Evolutionary conservation across 2,329 filamentous ascomycete genomes (phyloP), one percentile per base, ranked within the genome.

Genomic region (Sodiomyces alkalinus): DNA sequence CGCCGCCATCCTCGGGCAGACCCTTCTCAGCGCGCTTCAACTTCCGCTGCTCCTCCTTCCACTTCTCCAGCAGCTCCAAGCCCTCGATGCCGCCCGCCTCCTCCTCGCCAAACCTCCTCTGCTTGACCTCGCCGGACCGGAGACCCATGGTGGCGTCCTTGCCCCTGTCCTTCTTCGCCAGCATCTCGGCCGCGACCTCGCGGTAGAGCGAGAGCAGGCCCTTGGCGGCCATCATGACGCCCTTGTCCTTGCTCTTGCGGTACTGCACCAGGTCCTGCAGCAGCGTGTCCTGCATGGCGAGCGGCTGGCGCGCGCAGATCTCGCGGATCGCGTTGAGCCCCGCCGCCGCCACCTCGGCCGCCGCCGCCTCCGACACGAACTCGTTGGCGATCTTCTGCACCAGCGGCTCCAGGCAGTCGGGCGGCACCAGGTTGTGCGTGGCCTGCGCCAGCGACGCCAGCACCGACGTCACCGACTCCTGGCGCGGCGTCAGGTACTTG

Each of bases 201-300:
- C 90, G 68, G 59, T 92, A 98, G 5, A 98, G 63, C 15, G 82
- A 83, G 22, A 98, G 62, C 6, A 98, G 61, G 38, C 90, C 87
- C 51, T 90, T 87, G 10, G 87, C 85, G 6, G 90, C 90, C 90
- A 98, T 96, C 70, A 92, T 86, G n/a, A 90, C 81, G 34, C 87
- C 86, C 61, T 96, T 98, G 48, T 98, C 90, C 49, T 98, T 98
- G 48, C 82, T 92, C 62, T 92, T 93, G 35, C 82, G 73, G 56
- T 98, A 96, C 60, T 90, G 80, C 7, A 96, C 85, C 29, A 98
- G 58, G 60, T 98, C 90, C 51, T 98, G 87, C 17, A 98, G 58
- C n/a, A 98, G 58, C 0, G 86, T 93, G 39, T 96, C 86, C 28
- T 74, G 85, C 80, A 98, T 96, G 5, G 86, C 86, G n/a, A 96